Evolutionary conservation across 768 basidiomycete species (phyloP).

Genomic region (Boletus speciosus): DNA sequence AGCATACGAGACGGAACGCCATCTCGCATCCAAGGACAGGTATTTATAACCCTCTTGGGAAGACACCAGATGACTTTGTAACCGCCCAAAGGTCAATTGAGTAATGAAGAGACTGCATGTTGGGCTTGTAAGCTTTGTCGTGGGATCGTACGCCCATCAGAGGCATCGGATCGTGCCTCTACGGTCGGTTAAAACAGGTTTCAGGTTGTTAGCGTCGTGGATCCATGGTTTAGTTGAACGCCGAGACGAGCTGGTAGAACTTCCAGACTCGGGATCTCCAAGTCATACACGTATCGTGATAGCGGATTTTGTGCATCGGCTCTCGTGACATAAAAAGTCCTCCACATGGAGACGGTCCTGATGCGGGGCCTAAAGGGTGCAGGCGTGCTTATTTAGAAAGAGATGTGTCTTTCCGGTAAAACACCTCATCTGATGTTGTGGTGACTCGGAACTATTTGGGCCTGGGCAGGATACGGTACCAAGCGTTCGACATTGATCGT

Average conservation of each 20-base stretch:
- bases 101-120: not conserved
- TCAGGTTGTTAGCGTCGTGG: not conserved
- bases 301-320: not conserved
- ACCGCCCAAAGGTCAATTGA: not conserved
- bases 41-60: conserved; percentile 5
- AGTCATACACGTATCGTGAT: not conserved
- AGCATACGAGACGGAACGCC: conserved; percentile 1
- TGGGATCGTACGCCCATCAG: not conserved
- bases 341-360: not conserved
- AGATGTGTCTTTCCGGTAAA: not conserved
- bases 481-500: no score
- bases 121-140: not conserved
- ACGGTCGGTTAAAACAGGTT: not conserved
- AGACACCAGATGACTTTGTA: not conserved
- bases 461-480: not conserved
- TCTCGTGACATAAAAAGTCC: no score
- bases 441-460: not conserved
- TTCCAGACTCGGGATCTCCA: not conserved
- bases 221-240: not conserved
- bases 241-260: not conserved
- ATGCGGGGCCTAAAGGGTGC: not conserved
- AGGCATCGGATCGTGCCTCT: not conserved
- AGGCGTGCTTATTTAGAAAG: not conserved
- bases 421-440: not conserved
- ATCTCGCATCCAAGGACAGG: not conserved